These are phyloP conservation scores for Lactarius hengduanensis DNA, from an alignment of 768 basidiomycete species.

Conservation along the genomic window DNA sequence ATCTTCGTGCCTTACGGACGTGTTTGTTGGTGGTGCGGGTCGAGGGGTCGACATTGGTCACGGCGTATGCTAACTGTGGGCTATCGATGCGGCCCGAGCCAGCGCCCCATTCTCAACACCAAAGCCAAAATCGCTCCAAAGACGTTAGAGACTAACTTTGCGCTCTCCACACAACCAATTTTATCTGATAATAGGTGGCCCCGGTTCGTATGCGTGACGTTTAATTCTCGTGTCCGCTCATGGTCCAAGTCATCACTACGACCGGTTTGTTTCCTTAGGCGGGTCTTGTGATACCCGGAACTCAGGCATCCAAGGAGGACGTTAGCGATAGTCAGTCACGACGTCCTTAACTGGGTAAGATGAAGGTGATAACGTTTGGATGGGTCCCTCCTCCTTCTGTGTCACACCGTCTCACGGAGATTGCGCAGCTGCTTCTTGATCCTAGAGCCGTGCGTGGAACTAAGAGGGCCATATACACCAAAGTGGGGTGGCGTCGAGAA, in stretches of 20 bases:
- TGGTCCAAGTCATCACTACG: neutral
- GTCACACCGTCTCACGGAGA: neutral
- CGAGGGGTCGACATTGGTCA: constrained; percentile 11
- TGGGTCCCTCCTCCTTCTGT: neutral
- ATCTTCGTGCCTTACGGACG: neutral
- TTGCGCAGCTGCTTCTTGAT: neutral
- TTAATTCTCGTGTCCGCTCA: neutral
- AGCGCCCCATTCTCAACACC: neutral
- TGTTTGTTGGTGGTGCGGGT: neutral
- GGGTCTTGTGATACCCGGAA: neutral
- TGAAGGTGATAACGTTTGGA: neutral
- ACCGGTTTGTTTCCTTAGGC: neutral
- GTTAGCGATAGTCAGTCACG: too few relatives aligned
- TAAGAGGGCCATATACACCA: neutral
- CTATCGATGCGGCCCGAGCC: neutral
- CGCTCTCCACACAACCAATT: neutral
- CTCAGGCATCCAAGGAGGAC: neutral
- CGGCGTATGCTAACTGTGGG: neutral
- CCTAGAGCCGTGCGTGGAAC: neutral
- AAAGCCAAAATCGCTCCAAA: neutral
- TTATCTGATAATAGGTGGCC: neutral
- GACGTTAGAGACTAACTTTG: neutral
- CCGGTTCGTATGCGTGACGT: neutral
- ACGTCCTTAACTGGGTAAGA: neutral
- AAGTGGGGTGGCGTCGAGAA: neutral